Conservation (phyloP, 1,284 basidiomycete species). For the Puccinia novopanici region DNA sequence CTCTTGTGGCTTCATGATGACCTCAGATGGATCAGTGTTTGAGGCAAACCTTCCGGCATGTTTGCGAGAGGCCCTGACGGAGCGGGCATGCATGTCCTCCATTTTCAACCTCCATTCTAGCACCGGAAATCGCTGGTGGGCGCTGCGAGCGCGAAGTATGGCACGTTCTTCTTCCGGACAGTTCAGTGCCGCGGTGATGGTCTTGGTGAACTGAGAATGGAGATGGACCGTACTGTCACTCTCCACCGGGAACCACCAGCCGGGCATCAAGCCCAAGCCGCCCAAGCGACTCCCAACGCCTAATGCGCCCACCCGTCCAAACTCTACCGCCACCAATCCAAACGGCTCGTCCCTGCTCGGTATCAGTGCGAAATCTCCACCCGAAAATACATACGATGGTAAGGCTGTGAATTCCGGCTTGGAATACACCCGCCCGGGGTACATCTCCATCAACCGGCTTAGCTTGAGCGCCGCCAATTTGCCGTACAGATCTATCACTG, state of each 20-base stretch:
- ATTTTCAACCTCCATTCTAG: conserved; percentile 92
- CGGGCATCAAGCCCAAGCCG: conserved; percentile 91
- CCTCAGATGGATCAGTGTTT: conserved; percentile 61
- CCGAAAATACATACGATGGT: conserved; percentile 87
- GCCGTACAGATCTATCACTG: conserved; percentile 88
- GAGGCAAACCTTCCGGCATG: conserved; percentile 73
- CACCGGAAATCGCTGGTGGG: conserved; percentile 90
- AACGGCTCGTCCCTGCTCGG: conserved; percentile 80
- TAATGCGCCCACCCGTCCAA: conserved; percentile 88
- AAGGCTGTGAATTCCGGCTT: conserved; percentile 87
- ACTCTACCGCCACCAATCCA: conserved; percentile 89
- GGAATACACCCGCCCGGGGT: conserved; percentile 84
- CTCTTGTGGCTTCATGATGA: not conserved
- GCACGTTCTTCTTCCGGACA: conserved; percentile 85
- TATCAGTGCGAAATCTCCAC: conserved; percentile 89
- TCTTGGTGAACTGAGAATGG: conserved; percentile 87
- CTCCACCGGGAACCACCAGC: conserved; percentile 74
- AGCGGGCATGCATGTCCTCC: conserved; percentile 87
- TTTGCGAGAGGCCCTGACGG: conserved; percentile 71
- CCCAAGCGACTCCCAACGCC: conserved; percentile 88
- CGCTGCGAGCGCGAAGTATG: conserved; percentile 83
- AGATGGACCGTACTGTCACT: conserved; percentile 85
- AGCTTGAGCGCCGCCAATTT: conserved; percentile 90
- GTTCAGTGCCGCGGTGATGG: conserved; percentile 86
- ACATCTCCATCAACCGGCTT: conserved; percentile 85